Percentiles rank a stretch among this genome's conserved stretches.
Conservation (phyloP, 2,329 filamentous ascomycete species). For the Aspergillus sp. region DNA sequence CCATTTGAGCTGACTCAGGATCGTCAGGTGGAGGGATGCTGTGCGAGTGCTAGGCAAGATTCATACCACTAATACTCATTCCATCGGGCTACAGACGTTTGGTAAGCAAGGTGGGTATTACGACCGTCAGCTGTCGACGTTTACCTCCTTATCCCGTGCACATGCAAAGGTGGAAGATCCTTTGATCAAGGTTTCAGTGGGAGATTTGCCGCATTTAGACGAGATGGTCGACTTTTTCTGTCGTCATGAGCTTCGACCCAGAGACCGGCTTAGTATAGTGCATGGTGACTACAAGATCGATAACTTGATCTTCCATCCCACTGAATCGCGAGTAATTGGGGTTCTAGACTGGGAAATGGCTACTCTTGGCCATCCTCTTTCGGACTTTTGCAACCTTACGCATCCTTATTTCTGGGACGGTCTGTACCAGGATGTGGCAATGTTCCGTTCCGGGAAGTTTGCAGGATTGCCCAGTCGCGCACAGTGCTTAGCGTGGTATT, state of each 20-base stretch:
- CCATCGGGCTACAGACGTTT: too few relatives aligned
- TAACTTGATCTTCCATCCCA: slow-evolving; percentile 7
- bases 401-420: background rate
- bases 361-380: slow-evolving; percentile 6
- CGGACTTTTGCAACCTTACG: background rate
- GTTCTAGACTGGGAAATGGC: slow-evolving; percentile 12
- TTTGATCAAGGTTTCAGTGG: background rate
- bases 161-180: background rate
- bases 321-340: slow-evolving; percentile 5
- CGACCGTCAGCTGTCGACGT: slow-evolving; percentile 4
- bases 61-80: too few relatives aligned
- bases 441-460: too few relatives aligned
- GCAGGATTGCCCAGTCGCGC: too few relatives aligned
- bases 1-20: too few relatives aligned
- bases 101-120: background rate
- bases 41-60: too few relatives aligned
- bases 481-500: too few relatives aligned
- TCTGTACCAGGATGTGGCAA: too few relatives aligned
- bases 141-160: background rate
- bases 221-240: background rate
- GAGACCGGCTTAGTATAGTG: background rate
- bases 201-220: background rate
- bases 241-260: background rate
- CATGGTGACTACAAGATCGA: slow-evolving; percentile 15
- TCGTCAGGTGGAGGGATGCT: too few relatives aligned